Evolutionary conservation across 306 rosid genomes (phyloP), one percentile per base, ranked within the genome.

Genomic region (Herpetospermum pedunculosum): DNA sequence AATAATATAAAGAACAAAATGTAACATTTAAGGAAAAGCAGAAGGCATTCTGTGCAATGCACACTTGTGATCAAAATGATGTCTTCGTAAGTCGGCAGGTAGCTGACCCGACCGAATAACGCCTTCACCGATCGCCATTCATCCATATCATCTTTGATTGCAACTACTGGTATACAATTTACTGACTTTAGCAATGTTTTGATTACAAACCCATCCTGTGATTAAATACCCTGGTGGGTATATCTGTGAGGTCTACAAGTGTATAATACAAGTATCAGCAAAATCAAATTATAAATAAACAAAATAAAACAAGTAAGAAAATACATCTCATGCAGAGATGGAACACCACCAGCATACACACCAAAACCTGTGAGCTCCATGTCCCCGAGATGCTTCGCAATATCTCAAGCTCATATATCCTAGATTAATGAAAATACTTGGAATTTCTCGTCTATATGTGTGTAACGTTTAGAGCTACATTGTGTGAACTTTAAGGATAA

Each of bases 241-340:
- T 70, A 46, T 46, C 74, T 44, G 46, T 26, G 74, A 70, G 74
- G 55, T 70, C 74, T 70, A 46, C 74, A 70, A 70, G 40, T 70
- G 55, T 70, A 70, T 28, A 70, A 46, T 70, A 70, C 52, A 70
- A 29, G 35, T 26, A 70, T 70, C 74, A 70, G 74, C 74, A 46
- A 70, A 69, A 47, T 41, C 37, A 46, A 70, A 16, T 30, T 8
- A 44, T 43, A 15, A 46, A 18, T 8, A 70, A 70, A 70, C 26
- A 70, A 26, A 69, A 26, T 25, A 26, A 16, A 46, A 70, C 2
- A 70, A 46, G 4, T 0, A 23, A 21, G 26, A 16, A 26, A 44
- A 44, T 26, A 26, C 57, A 70, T 46, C n/a, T 46, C 74, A 70
- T 28, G 74, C 35, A 46, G 15, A 70, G 73, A 46, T 70, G 74